phyloP scores from a whole-genome alignment of 2,329 filamentous ascomycete species.

The Cucurbitaria berberidis region DNA sequence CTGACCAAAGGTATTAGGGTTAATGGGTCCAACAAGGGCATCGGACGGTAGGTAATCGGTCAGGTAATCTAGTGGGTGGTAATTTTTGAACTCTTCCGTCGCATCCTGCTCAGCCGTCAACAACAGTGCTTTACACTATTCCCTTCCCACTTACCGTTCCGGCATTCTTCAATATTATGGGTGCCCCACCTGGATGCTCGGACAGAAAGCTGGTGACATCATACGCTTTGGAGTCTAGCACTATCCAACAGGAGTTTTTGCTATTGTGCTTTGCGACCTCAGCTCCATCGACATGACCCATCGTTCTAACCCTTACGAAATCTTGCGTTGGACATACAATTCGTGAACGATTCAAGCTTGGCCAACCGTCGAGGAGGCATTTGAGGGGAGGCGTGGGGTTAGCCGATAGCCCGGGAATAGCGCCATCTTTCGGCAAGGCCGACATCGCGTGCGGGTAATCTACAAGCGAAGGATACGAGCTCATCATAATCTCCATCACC shows the following conservation, averaged over 20 bases:
- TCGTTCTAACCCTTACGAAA: slow-evolving; percentile 8
- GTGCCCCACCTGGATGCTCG: slow-evolving; percentile 67
- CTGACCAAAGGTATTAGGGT: slow-evolving; percentile 41
- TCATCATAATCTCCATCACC: background rate
- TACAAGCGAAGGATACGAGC: slow-evolving; percentile 3
- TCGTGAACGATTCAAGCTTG: slow-evolving; percentile 4
- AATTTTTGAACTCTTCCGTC: slow-evolving; percentile 45
- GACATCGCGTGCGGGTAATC: slow-evolving; percentile 11
- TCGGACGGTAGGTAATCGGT: slow-evolving; percentile 38
- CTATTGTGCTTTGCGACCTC: slow-evolving; percentile 44
- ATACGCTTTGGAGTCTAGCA: slow-evolving; percentile 70
- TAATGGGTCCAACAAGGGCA: slow-evolving; percentile 35
- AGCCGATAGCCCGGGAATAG: slow-evolving; percentile 25
- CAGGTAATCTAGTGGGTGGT: slow-evolving; percentile 41
- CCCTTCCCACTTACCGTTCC: slow-evolving; percentile 49
- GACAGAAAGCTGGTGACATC: slow-evolving; percentile 69
- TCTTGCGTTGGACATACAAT: slow-evolving; percentile 2
- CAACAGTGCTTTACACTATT: background rate
- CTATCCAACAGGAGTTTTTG: slow-evolving; percentile 64
- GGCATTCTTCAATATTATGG: slow-evolving; percentile 46
- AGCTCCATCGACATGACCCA: slow-evolving; percentile 38
- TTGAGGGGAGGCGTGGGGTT: slow-evolving; percentile 25
- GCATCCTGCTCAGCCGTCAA: slow-evolving; percentile 35
- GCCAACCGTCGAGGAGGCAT: slow-evolving; percentile 27
- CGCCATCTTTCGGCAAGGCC: slow-evolving; percentile 25